Conservation (phyloP, 2,329 filamentous ascomycete species). For the Monilinia laxa region DNA sequence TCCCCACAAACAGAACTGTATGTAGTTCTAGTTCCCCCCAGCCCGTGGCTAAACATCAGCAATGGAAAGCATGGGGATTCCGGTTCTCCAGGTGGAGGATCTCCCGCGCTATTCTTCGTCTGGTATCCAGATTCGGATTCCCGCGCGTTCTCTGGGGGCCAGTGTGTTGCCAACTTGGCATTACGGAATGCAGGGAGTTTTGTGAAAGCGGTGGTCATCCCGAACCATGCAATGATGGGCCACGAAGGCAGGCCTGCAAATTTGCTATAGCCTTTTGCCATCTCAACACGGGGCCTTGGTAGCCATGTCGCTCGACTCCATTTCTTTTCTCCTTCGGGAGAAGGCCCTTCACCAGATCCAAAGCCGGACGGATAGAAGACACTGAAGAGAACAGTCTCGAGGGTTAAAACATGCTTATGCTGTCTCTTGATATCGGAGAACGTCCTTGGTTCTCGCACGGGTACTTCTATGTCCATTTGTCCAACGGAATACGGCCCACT, state of each 20-base stretch:
- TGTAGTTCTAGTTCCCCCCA: slow-evolving; percentile 62
- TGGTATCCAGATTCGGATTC: slow-evolving; percentile 42
- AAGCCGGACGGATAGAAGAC: slow-evolving; percentile 63
- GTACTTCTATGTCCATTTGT: slow-evolving; percentile 56
- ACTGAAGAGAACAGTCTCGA: slow-evolving; percentile 62
- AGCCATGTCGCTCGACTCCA: slow-evolving; percentile 61
- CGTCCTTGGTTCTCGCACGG: slow-evolving; percentile 47
- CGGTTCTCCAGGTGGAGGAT: slow-evolving; percentile 42
- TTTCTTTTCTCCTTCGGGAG: slow-evolving; percentile 44
- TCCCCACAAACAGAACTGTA: slow-evolving; percentile 65
- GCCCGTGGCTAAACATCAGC: slow-evolving; percentile 65
- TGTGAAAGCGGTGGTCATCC: slow-evolving; percentile 58
- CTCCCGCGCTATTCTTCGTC: slow-evolving; percentile 45
- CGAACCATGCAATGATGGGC: slow-evolving; percentile 46
- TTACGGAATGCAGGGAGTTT: slow-evolving; percentile 65
- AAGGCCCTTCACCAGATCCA: slow-evolving; percentile 42
- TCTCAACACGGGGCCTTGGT: slow-evolving; percentile 54
- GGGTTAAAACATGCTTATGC: slow-evolving; percentile 48
- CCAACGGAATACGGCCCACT: slow-evolving; percentile 54
- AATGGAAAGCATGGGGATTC: slow-evolving; percentile 56
- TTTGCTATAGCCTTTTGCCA: slow-evolving; percentile 61
- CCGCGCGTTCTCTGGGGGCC: slow-evolving; percentile 48
- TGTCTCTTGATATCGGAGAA: slow-evolving; percentile 53
- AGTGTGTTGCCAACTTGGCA: slow-evolving; percentile 54
- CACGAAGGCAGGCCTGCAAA: slow-evolving; percentile 55